Evolutionary conservation across 805 yeast species (phyloP), one percentile per base, ranked within the genome.

Genomic region (Ogataea zsoltii): DNA sequence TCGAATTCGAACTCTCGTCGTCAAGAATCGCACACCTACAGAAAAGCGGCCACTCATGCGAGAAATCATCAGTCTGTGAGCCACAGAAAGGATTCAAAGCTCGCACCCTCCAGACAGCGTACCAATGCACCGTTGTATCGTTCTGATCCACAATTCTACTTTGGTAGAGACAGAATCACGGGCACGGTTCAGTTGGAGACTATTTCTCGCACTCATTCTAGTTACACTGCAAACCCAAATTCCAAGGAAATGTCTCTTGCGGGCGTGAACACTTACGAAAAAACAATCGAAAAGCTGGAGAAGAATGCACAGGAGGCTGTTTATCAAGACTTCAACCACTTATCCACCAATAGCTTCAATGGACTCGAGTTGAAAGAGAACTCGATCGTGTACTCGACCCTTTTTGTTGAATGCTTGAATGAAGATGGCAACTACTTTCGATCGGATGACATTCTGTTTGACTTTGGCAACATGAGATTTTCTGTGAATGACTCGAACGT

Each of bases 141-240:
- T 2, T 37, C 32, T 3, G 46, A 47, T 35, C 32, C 48, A 16
- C 31, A 48, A 14, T 63, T 56, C 45, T 48, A 55, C 33, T 57
- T 56, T 34, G 51, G 57, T 28, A 52, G 67, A 39, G 34, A 49
- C 11, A 41, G 51, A 9, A 44, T 57, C 14, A 19, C 45, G 9
- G 65, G 66, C 1, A 58, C 69, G 1, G 53, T 59, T 4, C 67
- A 65, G 38, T 34, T 62, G 9, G 69, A 65, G 14, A 25, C 30
- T n/a, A 9, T 21, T n/a, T n/a, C n/a, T n/a, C n/a, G n/a, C n/a
- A n/a, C n/a, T n/a, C n/a, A n/a, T n/a, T n/a, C n/a, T n/a, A n/a
- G n/a, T n/a, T n/a, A n/a, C n/a, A n/a, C n/a, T n/a, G n/a, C n/a
- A n/a, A n/a, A n/a, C n/a, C n/a, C n/a, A n/a, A n/a, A n/a, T n/a